Percentiles rank a stretch among this genome's conserved stretches.
phyloP scores from a whole-genome alignment of 2,329 filamentous ascomycete species.

The Colletotrichum sp. region DNA sequence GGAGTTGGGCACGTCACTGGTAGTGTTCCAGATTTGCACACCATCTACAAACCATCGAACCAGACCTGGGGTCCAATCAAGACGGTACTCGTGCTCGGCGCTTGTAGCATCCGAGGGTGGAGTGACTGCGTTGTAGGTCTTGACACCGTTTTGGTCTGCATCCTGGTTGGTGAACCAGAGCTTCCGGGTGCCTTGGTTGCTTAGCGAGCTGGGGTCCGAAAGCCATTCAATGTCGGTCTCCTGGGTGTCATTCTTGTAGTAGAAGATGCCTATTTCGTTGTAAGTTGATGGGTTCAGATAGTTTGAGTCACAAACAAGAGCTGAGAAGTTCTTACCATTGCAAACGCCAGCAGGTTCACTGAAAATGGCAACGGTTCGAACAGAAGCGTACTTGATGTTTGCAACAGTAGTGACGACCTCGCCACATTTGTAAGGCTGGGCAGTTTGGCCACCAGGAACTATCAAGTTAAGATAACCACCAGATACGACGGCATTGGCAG shows the following conservation, averaged over 20 bases:
- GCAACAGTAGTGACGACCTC: slow-evolving; percentile 27
- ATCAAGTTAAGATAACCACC: slow-evolving; percentile 32
- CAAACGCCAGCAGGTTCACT: slow-evolving; percentile 32
- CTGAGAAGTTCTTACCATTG: slow-evolving; percentile 26
- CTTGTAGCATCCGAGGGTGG: slow-evolving; percentile 27
- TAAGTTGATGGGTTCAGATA: neutral
- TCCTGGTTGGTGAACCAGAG: slow-evolving; percentile 37
- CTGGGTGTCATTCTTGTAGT: slow-evolving; percentile 29
- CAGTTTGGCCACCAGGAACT: slow-evolving; percentile 29
- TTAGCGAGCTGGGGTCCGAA: slow-evolving; percentile 29
- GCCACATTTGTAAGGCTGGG: slow-evolving; percentile 26
- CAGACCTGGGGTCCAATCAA: slow-evolving; percentile 31
- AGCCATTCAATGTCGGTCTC: slow-evolving; percentile 38
- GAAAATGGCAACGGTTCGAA: slow-evolving; percentile 31
- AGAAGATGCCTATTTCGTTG: slow-evolving; percentile 30
- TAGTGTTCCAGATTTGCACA: slow-evolving; percentile 28
- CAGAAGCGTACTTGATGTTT: slow-evolving; percentile 34
- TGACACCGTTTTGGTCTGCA: slow-evolving; percentile 22
- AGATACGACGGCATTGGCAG: slow-evolving; percentile 24
- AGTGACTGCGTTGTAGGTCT: slow-evolving; percentile 14
- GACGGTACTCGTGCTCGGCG: slow-evolving; percentile 34
- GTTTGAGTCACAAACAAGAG: too few relatives aligned
- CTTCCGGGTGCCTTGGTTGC: slow-evolving; percentile 28
- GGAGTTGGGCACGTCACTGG: slow-evolving; percentile 26
- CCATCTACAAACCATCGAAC: slow-evolving; percentile 32